A percentile compares a stretch with the other conserved stretches of the same genome.
phyloP scores from a whole-genome alignment of 352 stramenopile genomes.

The Phytophthora pinifolia region DNA sequence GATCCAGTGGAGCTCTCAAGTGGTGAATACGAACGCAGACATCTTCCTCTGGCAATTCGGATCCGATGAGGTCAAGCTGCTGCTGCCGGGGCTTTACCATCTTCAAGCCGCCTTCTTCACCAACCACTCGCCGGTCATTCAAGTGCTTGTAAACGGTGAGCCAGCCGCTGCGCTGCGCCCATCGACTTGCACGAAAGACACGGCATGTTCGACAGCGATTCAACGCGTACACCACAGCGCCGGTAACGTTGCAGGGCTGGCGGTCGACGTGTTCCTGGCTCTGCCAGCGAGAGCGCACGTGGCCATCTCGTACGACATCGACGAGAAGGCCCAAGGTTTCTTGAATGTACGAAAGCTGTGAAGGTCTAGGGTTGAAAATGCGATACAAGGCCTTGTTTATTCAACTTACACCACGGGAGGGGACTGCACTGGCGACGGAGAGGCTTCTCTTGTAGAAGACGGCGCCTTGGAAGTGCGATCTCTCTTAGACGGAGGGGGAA shows the following conservation, averaged over 20 bases:
- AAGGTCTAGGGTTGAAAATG: not conserved
- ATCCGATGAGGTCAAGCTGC: slow-evolving; percentile 46
- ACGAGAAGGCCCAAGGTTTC: slow-evolving; percentile 71
- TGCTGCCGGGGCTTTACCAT: slow-evolving; percentile 68
- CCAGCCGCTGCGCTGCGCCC: slow-evolving; percentile 32
- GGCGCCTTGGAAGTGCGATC: slow-evolving; percentile 13
- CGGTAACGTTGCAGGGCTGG: slow-evolving; percentile 55
- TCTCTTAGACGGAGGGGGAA: slow-evolving; percentile 1
- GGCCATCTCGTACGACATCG: slow-evolving; percentile 60
- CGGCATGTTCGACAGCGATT: slow-evolving; percentile 7
- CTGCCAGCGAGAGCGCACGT: slow-evolving; percentile 51
- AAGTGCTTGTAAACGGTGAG: slow-evolving; percentile 67
- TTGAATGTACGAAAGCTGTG: slow-evolving; percentile 76
- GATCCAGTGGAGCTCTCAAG: slow-evolving; percentile 64
- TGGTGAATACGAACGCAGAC: slow-evolving; percentile 67
- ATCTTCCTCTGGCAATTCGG: slow-evolving; percentile 67
- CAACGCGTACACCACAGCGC: slow-evolving; percentile 55
- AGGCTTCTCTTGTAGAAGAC: slow-evolving; percentile 27
- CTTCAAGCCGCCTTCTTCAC: slow-evolving; percentile 76
- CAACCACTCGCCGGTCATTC: slow-evolving; percentile 45
- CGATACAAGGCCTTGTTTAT: slow-evolving; percentile 4
- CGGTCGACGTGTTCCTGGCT: slow-evolving; percentile 56
- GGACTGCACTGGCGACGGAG: slow-evolving; percentile 12
- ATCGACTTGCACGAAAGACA: not conserved
- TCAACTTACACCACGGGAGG: slow-evolving; percentile 12